Conservation (phyloP, 805 yeast genomes). For the Schizosaccharomyces osmophilus region DNA sequence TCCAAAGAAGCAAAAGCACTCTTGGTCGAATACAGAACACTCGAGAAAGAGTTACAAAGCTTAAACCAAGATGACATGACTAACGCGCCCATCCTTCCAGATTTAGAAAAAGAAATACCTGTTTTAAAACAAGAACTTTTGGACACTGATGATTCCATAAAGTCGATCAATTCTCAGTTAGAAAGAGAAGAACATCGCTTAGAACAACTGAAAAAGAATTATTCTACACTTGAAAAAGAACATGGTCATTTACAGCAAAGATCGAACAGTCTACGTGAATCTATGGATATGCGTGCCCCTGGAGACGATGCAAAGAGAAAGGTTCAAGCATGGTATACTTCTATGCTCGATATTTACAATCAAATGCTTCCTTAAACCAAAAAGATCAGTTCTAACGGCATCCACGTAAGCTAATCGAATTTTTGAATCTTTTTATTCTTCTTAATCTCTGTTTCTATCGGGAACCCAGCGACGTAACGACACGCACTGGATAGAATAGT, state of each 20-base stretch:
- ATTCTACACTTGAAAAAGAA: background rate
- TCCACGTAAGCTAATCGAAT: too few species aligned
- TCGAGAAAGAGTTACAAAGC: background rate
- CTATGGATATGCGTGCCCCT: background rate
- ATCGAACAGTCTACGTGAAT: background rate
- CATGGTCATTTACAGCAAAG: background rate
- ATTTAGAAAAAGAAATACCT: background rate
- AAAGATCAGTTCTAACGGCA: too few species aligned
- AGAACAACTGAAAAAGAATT: background rate
- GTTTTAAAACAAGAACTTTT: background rate
- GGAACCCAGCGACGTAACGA: slow-evolving; percentile 2
- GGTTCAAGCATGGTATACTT: background rate
- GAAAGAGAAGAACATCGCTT: background rate
- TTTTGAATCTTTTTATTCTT: background rate
- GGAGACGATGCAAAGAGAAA: background rate
- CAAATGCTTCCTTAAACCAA: background rate
- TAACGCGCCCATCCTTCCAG: background rate
- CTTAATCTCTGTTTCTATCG: slow-evolving; percentile 3
- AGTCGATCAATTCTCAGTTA: background rate
- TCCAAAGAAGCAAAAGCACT: background rate
- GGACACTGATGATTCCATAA: background rate
- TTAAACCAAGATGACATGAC: background rate
- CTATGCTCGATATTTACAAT: background rate
- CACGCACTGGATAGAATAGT: background rate
- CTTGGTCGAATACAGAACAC: background rate